phyloP scores from a whole-genome alignment of 1,284 basidiomycete genomes.

The Boletellus deceptivus region DNA sequence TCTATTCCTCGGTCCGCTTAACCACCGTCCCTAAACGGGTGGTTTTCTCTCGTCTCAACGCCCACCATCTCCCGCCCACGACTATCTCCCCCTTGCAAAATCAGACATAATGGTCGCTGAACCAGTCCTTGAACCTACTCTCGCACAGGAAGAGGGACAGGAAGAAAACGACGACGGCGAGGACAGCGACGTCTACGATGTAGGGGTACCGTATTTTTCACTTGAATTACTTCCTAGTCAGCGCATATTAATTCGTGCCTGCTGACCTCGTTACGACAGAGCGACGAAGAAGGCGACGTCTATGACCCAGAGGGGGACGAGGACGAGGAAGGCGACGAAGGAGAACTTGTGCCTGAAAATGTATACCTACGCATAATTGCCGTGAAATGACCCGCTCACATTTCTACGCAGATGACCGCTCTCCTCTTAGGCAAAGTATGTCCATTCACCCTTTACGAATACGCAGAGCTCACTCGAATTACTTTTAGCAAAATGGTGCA shows the following conservation, averaged over 20 bases:
- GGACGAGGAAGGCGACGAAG: constrained; percentile 13
- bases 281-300: constrained; percentile 14
- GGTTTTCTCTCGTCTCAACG: constrained; percentile 2
- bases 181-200: constrained; percentile 31
- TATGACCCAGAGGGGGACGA: constrained; percentile 20
- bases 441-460: neutral
- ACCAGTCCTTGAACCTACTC: constrained; percentile 14
- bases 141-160: neutral
- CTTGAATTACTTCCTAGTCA: neutral
- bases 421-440: constrained; percentile 22
- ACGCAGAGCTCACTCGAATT: neutral
- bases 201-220: constrained; percentile 19
- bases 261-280: constrained; percentile 14
- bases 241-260: neutral
- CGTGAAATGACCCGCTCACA: constrained; percentile 3
- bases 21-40: constrained; percentile 11
- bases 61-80: constrained; percentile 8
- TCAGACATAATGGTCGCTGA: constrained; percentile 22
- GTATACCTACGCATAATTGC: constrained; percentile 8
- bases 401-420: constrained; percentile 23
- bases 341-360: neutral
- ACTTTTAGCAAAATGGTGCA: constrained; percentile 20
- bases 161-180: constrained; percentile 23
- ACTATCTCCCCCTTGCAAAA: constrained; percentile 1
- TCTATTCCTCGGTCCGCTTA: constrained; percentile 10